Percentiles rank a stretch among this genome's conserved stretches.
phyloP scores from a whole-genome alignment of 1,284 basidiomycete genomes.

The Ganoderma resinaceum region DNA sequence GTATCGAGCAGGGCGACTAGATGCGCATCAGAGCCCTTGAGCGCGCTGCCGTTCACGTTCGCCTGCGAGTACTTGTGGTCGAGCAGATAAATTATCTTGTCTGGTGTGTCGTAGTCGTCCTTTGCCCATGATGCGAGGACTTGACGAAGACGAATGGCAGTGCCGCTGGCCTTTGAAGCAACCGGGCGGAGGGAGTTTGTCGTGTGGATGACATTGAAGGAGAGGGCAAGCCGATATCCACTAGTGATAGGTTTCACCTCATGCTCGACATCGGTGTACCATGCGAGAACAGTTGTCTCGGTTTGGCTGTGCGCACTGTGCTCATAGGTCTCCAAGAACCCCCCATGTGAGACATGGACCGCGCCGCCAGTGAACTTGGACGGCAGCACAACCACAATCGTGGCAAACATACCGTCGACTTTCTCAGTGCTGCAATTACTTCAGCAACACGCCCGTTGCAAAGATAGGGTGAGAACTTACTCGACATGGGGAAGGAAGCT shows the following conservation, averaged over 20 bases:
- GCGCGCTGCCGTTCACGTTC: constrained; percentile 27
- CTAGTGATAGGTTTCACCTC: constrained; percentile 52
- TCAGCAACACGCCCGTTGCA: not conserved
- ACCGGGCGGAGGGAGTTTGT: constrained; percentile 28
- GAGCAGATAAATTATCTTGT: constrained; percentile 34
- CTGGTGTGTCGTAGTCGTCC: constrained; percentile 15
- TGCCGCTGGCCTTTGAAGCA: constrained; percentile 9
- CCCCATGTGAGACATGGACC: constrained; percentile 47
- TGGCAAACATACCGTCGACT: constrained; percentile 52
- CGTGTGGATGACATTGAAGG: constrained; percentile 48
- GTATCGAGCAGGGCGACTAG: constrained; percentile 28
- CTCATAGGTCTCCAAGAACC: constrained; percentile 41
- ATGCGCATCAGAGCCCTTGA: constrained; percentile 37
- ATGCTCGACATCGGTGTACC: constrained; percentile 56
- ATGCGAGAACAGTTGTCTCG: constrained; percentile 48
- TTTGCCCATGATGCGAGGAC: constrained; percentile 31
- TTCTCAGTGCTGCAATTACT: constrained; percentile 45
- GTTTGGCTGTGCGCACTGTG: constrained; percentile 38
- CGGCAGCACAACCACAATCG: constrained; percentile 52
- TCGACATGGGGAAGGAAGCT: constrained; percentile 28
- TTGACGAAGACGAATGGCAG: constrained; percentile 19
- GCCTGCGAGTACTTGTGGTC: constrained; percentile 36
- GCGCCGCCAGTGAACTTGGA: constrained; percentile 51
- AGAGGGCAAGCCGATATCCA: constrained; percentile 54
- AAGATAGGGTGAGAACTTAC: constrained; percentile 7